Evolutionary conservation across 129 eudicot species (phyloP).

Genomic region (Smallanthus sonchifolius): DNA sequence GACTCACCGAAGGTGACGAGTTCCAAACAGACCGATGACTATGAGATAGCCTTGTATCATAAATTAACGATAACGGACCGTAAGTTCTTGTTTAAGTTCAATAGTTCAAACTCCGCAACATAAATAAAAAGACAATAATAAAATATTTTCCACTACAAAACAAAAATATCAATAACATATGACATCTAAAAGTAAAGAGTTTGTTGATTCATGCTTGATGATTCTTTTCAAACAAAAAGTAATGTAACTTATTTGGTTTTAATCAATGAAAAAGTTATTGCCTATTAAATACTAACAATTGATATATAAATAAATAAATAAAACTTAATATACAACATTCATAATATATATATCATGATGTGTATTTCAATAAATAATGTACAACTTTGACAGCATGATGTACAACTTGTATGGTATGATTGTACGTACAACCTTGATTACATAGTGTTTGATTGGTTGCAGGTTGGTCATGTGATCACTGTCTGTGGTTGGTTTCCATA

Average conservation of each 20-base stretch:
- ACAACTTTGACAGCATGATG: constrained; percentile 7
- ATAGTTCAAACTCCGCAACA: too few species aligned
- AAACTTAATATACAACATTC: too few species aligned
- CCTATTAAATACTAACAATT: neutral
- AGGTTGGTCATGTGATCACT: constrained; percentile 34
- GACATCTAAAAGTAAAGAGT: neutral
- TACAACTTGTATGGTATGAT: constrained; percentile 4
- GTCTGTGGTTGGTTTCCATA: constrained; percentile 36
- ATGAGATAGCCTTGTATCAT: too few species aligned
- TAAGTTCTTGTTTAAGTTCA: too few species aligned
- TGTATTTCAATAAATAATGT: neutral
- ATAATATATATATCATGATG: neutral
- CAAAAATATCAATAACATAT: neutral
- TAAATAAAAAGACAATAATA: neutral
- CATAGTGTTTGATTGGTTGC: constrained; percentile 21
- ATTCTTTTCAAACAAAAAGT: neutral
- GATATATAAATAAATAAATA: neutral
- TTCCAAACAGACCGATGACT: too few species aligned
- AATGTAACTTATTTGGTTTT: neutral
- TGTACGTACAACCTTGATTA: constrained; percentile 20
- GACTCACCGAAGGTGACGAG: too few species aligned
- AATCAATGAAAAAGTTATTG: neutral
- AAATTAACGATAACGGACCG: too few species aligned
- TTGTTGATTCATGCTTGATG: neutral
- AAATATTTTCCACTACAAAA: neutral